A percentile compares a stretch with the other conserved stretches of the same genome.
phyloP scores from a whole-genome alignment of 148 eudicot species.

The Persicaria maculosa region DNA sequence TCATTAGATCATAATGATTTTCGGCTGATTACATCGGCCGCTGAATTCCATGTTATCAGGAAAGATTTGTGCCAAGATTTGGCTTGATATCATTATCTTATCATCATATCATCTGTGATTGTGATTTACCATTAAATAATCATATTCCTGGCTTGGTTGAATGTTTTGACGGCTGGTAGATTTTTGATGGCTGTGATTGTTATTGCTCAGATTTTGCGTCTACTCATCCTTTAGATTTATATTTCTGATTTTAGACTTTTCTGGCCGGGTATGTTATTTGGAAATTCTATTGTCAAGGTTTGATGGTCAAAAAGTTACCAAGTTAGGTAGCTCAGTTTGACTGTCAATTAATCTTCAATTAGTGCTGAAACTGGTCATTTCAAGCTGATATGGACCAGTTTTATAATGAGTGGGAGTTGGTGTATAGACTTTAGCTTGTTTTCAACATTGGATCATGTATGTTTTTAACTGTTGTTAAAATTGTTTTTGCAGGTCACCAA shows the following conservation, averaged over 20 bases:
- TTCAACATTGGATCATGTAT: too few species aligned
- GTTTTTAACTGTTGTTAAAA: too few species aligned
- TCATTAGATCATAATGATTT: neutral
- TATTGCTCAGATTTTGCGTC: neutral
- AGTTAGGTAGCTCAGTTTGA: too few species aligned
- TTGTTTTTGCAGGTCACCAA: slow-evolving; percentile 20
- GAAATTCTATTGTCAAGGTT: too few species aligned
- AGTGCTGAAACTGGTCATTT: too few species aligned
- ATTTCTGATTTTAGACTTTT: too few species aligned
- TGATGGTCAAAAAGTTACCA: too few species aligned
- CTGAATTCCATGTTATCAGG: neutral
- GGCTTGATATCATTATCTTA: neutral
- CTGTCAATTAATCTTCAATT: too few species aligned
- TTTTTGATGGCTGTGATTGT: neutral
- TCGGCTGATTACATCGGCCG: neutral
- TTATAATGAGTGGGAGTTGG: too few species aligned
- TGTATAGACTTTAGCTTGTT: too few species aligned
- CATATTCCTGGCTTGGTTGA: neutral
- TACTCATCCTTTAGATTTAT: neutral
- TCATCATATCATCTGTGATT: neutral
- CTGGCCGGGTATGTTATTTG: too few species aligned
- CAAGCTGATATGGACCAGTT: too few species aligned
- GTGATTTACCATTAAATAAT: neutral
- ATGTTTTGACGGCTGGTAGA: neutral
- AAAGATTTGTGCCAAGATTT: neutral